Evolutionary conservation across 192 early-diverging fungal species (phyloP).

Genomic region (Neocallimastix lanati): DNA sequence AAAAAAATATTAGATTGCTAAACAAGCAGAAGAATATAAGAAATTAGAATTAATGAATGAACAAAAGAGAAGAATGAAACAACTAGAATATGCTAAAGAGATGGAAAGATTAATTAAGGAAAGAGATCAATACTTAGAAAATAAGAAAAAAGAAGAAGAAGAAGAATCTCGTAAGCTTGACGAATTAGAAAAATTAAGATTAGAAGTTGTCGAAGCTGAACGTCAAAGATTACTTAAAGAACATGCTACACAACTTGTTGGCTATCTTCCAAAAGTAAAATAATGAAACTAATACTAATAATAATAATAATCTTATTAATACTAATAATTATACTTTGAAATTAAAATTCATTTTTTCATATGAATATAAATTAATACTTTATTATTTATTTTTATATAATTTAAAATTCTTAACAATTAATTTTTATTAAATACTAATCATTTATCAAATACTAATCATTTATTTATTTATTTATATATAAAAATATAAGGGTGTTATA

Average conservation of each 20-base stretch:
- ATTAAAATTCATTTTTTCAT: too few species aligned
- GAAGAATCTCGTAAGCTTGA: slow-evolving; percentile 14
- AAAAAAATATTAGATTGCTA: background rate
- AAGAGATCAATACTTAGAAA: slow-evolving; percentile 12
- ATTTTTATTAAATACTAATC: too few species aligned
- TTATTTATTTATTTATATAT: background rate
- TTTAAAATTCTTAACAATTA: too few species aligned
- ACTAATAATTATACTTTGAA: too few species aligned
- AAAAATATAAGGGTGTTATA: slow-evolving; percentile 25
- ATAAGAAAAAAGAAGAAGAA: slow-evolving; percentile 12
- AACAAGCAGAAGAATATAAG: slow-evolving; percentile 23
- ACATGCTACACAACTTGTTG: slow-evolving; percentile 31
- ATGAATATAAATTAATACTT: too few species aligned
- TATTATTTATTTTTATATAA: too few species aligned
- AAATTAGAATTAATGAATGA: slow-evolving; percentile 31
- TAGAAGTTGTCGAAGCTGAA: slow-evolving; percentile 38
- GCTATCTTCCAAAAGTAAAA: slow-evolving; percentile 32
- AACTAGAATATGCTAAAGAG: slow-evolving; percentile 33
- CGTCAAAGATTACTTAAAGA: slow-evolving; percentile 34
- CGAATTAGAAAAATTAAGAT: slow-evolving; percentile 23
- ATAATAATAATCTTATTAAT: too few species aligned
- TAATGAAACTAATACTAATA: too few species aligned
- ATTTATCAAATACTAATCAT: too few species aligned
- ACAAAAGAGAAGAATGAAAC: slow-evolving; percentile 29
- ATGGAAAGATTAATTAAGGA: slow-evolving; percentile 35